Base-by-base conservation (phyloP, 2,329 filamentous ascomycete genomes). In the Pseudocercospora fuligena region DNA sequence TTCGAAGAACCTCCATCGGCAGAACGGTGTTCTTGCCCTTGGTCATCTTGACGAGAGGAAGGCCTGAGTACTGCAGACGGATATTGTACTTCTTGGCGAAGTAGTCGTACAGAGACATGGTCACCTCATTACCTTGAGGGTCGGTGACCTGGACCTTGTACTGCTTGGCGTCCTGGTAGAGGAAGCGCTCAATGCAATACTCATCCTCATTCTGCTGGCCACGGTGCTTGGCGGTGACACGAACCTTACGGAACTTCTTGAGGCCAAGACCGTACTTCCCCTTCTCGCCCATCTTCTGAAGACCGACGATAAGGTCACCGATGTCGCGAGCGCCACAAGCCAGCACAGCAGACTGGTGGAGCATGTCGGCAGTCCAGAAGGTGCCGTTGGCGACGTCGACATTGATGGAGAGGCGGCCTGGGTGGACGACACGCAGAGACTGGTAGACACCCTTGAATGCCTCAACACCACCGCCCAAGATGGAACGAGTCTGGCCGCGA, bases 401-500 rank as follows among this genome's bases (percentile, higher is more conserved):
- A 73, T 97, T 98, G 76, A 99, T 82, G 0, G 91, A 88, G 5
- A 98, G 84, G 21, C 63, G 69, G 33, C 76, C 70, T 77, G 81
- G 67, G 74, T 92, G 85, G 56, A 90, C 90, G 23, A 94, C 86
- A 49, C 93, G 88, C 60, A 97, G 89, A 0, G 94, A 93, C 9
- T 93, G 89, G 73, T 97, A 98, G 4, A 93, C 90, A 31, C 95
- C 95, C 77, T 97, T 97, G 82, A 92, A 89, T 0, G 93, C 92
- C 74, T 93, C 88, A 2, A 95, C 83, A 64, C 84, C 88, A 23
- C 85, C 81, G 36, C 89, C 86, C n/a, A 97, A 85, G 3, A 84
- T 79, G 6, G 77, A 77, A 51, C 75, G 79, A 0, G 82, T 79
- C 23, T 84, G 75, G 1, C 85, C 85, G 1, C 81, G 80, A 46